phyloP scores from a whole-genome alignment of 805 yeast species.

The Candida andamanensis region DNA sequence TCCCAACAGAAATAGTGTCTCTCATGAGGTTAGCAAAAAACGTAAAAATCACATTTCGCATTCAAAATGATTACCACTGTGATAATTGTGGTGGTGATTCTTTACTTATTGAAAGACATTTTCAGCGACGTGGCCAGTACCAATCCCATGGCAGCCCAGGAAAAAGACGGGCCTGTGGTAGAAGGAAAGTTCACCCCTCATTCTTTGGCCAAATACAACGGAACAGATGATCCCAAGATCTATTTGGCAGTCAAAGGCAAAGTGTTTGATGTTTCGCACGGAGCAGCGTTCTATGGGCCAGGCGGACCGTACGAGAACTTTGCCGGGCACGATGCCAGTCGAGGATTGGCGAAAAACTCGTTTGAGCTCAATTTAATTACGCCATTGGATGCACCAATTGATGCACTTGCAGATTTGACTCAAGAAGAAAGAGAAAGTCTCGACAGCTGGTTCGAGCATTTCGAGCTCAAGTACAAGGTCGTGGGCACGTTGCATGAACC shows the following conservation, averaged over 20 bases:
- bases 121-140: slow-evolving; percentile 16
- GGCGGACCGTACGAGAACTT: slow-evolving; percentile 92
- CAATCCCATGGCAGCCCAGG: slow-evolving; percentile 27
- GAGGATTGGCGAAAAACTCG: slow-evolving; percentile 86
- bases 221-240: slow-evolving; percentile 73
- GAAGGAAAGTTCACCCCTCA: slow-evolving; percentile 65
- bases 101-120: slow-evolving; percentile 27
- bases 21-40: slow-evolving; percentile 21
- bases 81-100: slow-evolving; percentile 24
- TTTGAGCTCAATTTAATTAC: slow-evolving; percentile 67
- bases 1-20: slow-evolving; percentile 48
- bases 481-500: slow-evolving; percentile 53
- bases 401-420: slow-evolving; percentile 56
- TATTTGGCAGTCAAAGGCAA: slow-evolving; percentile 81
- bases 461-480: slow-evolving; percentile 72
- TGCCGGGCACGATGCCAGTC: slow-evolving; percentile 93
- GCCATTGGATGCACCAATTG: slow-evolving; percentile 73
- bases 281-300: slow-evolving; percentile 88
- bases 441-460: slow-evolving; percentile 81
- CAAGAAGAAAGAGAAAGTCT: slow-evolving; percentile 60
- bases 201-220: slow-evolving; percentile 71
- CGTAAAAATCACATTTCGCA: too few relatives aligned
- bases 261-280: slow-evolving; percentile 78
- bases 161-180: slow-evolving; percentile 27
- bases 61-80: slow-evolving; percentile 23